Evolutionary conservation across 1,284 basidiomycete genomes (phyloP).

Genomic region (Trichosporon inkin): DNA sequence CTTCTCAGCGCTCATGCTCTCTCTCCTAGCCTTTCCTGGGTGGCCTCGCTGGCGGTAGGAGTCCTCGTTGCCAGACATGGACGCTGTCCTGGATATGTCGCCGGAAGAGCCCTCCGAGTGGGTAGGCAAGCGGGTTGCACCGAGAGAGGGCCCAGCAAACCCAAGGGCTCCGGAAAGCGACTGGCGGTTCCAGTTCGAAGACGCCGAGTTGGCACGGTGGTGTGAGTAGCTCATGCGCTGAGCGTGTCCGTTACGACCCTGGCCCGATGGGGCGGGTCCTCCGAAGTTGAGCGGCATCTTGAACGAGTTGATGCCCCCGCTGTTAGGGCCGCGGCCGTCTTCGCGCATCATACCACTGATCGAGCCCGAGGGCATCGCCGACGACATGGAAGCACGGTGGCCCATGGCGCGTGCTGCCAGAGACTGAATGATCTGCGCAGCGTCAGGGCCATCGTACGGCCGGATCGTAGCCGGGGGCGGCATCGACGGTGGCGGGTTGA

Average conservation of each 20-base stretch:
- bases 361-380: constrained; percentile 23
- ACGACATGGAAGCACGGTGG: constrained; percentile 39
- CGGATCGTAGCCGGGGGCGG: constrained; percentile 63
- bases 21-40: constrained; percentile 27
- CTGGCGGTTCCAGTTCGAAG: constrained; percentile 33
- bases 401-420: constrained; percentile 61
- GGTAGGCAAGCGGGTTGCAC: constrained; percentile 33
- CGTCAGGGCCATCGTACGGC: constrained; percentile 92
- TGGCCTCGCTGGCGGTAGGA: constrained; percentile 16
- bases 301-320: constrained; percentile 27
- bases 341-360: constrained; percentile 12
- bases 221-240: constrained; percentile 24
- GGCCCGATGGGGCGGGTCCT: constrained; percentile 14
- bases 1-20: constrained; percentile 56
- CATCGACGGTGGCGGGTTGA: constrained; percentile 72
- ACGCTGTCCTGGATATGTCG: constrained; percentile 8
- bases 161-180: constrained; percentile 30
- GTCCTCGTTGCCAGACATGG: constrained; percentile 29
- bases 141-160: constrained; percentile 22
- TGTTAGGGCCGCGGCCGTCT: constrained; percentile 6
- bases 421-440: constrained; percentile 79
- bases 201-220: constrained; percentile 33
- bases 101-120: constrained; percentile 31
- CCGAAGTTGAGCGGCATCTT: constrained; percentile 32
- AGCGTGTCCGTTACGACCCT: constrained; percentile 12